phyloP scores from a whole-genome alignment of 2,329 filamentous ascomycete species.

The Periconia macrospinosa region DNA sequence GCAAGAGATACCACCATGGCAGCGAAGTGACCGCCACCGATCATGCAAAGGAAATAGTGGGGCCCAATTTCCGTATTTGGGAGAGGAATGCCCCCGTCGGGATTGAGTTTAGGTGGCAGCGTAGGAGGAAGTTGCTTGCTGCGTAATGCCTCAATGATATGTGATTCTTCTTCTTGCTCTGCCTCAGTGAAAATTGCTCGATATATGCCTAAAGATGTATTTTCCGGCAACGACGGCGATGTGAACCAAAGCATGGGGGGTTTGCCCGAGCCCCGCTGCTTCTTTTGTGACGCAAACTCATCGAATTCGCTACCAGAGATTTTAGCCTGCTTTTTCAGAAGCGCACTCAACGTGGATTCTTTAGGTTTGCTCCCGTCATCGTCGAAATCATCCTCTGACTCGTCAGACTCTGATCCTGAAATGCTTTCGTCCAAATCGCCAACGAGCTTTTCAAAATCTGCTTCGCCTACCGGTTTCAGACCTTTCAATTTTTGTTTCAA shows the following conservation, averaged over 20 bases:
- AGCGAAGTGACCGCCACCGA: slow-evolving; percentile 95
- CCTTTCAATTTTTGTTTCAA: slow-evolving; percentile 87
- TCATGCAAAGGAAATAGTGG: slow-evolving; percentile 97
- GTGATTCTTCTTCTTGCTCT: slow-evolving; percentile 66
- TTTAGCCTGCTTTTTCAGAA: slow-evolving; percentile 82
- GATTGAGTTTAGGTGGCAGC: slow-evolving; percentile 48
- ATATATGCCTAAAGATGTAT: slow-evolving; percentile 84
- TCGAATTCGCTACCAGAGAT: slow-evolving; percentile 62
- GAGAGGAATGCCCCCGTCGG: slow-evolving; percentile 61
- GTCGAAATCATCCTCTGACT: slow-evolving; percentile 71
- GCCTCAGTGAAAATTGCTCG: slow-evolving; percentile 73
- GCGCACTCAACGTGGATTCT: slow-evolving; percentile 71
- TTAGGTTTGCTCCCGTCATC: slow-evolving; percentile 53
- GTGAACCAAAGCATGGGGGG: slow-evolving; percentile 84
- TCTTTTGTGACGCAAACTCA: slow-evolving; percentile 51
- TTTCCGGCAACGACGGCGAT: slow-evolving; percentile 72
- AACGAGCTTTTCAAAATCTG: slow-evolving; percentile 83
- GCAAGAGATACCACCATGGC: slow-evolving; percentile 92
- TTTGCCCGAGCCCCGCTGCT: slow-evolving; percentile 62
- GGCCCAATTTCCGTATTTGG: slow-evolving; percentile 67
- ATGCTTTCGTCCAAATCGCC: slow-evolving; percentile 87
- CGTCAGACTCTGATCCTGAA: slow-evolving; percentile 79
- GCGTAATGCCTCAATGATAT: slow-evolving; percentile 68
- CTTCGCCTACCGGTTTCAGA: slow-evolving; percentile 70
- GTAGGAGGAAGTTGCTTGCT: slow-evolving; percentile 76